Base-by-base conservation (phyloP, 192 early-diverging fungal species). In the Dissophora globulifera region DNA sequence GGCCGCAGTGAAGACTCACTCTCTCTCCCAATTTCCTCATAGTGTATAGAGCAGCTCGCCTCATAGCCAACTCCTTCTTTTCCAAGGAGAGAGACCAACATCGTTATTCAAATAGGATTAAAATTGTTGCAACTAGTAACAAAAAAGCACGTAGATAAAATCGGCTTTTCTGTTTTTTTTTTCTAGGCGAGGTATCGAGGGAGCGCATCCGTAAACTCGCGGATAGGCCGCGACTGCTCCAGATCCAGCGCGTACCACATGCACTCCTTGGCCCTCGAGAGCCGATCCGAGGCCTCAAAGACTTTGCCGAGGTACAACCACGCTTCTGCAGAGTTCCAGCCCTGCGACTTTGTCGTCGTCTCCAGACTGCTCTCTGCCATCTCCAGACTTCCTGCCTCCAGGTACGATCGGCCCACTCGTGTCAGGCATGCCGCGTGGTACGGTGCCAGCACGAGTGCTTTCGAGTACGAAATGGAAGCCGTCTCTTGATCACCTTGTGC, bases 271-370 rank as follows among this genome's bases (percentile, higher is more conserved):
- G 84, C 80, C 45, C 69, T 59, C 3, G 78, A 62, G 17, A 82
- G 38, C 19, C 82, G 56, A 38, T 78, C 51, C 20, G 81, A 74
- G 35, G 60, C 57, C 51, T 84, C 69, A 62, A 78, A 82, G 22
- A 83, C 69, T 50, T 83, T 80, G 40, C 85, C 85, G 16, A 84
- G 56, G 38, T 79, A 81, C 26, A 79, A 83, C 88, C 88, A 90
- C 12, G 86, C 86, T 69, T 90, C 88, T n/a, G 88, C 84, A 58
- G 63, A 79, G 46, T 85, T 82, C 88, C 88, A 90, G 6, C 88
- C 88, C 59, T 68, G 78, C 11, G 81, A 58, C 43, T 82, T 81
- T 7, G 83, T 87, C 7, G 83, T 58, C 4, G 63, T 59, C 19
- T 87, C 83, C 29, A 90, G n/a, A n/a, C n/a, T n/a, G n/a, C 83